Conservation (phyloP, 345 rosid genomes). For the Camelina hispida region DNA sequence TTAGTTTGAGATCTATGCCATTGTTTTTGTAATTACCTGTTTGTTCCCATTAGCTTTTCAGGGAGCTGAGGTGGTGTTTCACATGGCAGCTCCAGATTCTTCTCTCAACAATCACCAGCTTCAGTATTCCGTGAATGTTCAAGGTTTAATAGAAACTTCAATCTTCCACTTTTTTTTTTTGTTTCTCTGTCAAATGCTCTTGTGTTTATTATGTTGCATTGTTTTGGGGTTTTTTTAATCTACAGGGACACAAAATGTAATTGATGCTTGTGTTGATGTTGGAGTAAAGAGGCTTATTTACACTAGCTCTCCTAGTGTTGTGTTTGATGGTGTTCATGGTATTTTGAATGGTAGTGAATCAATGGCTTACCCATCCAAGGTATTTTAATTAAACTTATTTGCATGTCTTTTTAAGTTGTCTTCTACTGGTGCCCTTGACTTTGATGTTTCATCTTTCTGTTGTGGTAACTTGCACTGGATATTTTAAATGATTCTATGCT, state of each 20-base stretch:
- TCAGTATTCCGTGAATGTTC: constrained; percentile 85
- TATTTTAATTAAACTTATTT: constrained; percentile 30
- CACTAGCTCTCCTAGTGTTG: constrained; percentile 96
- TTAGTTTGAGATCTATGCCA: not conserved
- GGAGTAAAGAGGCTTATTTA: constrained; percentile 87
- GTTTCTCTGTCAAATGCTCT: not conserved
- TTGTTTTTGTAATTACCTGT: not conserved
- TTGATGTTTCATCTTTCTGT: constrained; percentile 2
- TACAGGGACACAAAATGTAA: constrained; percentile 75
- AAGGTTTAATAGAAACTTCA: constrained; percentile 51
- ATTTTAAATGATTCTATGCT: constrained; percentile 2
- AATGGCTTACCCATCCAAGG: constrained; percentile 73
- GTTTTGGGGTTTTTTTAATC: not conserved
- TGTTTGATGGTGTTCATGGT: constrained; percentile 80
- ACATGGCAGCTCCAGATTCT: constrained; percentile 98
- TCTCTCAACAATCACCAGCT: constrained; percentile 73
- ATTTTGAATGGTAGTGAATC: constrained; percentile 70
- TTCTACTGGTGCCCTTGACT: not conserved
- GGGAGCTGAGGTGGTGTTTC: constrained; percentile 89
- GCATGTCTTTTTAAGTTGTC: not conserved
- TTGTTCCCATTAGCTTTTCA: constrained; percentile 46
- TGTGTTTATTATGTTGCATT: not conserved
- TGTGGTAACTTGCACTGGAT: not conserved
- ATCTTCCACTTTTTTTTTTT: not conserved
- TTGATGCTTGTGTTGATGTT: constrained; percentile 76